Percentiles rank a stretch among this genome's conserved stretches.
Conservation (phyloP, 148 eudicot species). For the Vaccinium darrowii region DNA sequence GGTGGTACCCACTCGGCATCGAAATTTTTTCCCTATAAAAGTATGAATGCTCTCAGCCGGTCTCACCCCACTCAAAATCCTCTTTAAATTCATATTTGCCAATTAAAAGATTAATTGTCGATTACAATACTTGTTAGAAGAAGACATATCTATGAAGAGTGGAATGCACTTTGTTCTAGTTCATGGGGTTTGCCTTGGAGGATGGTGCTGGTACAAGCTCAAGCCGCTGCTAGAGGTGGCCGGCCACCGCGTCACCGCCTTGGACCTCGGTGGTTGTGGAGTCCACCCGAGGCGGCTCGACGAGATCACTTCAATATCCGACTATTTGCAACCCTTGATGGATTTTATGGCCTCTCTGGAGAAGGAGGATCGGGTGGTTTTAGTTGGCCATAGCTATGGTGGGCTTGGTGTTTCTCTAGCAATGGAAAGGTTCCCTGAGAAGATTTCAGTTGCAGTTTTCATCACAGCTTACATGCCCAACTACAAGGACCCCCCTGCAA, state of each 20-base stretch:
- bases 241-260: constrained; percentile 39
- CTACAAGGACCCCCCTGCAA: constrained; percentile 22
- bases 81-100: no score
- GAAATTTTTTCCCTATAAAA: no score
- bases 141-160: no score
- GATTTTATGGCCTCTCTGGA: constrained; percentile 32
- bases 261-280: constrained; percentile 44
- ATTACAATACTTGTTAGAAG: no score
- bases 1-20: no score
- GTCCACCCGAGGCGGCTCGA: constrained; percentile 24
- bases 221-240: constrained; percentile 22
- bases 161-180: neutral
- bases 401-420: constrained; percentile 41
- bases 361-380: constrained; percentile 27
- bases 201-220: constrained; percentile 63
- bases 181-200: constrained; percentile 36
- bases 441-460: constrained; percentile 42
- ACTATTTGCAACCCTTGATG: constrained; percentile 32
- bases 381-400: constrained; percentile 54
- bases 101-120: no score
- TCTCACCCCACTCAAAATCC: no score
- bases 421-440: constrained; percentile 39
- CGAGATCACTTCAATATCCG: neutral
- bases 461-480: constrained; percentile 50
- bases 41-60: no score